Evolutionary conservation across 495 filamentous ascomycete genomes (phyloP).

Genomic region (Aspergillus sclerotiicarbonarius): DNA sequence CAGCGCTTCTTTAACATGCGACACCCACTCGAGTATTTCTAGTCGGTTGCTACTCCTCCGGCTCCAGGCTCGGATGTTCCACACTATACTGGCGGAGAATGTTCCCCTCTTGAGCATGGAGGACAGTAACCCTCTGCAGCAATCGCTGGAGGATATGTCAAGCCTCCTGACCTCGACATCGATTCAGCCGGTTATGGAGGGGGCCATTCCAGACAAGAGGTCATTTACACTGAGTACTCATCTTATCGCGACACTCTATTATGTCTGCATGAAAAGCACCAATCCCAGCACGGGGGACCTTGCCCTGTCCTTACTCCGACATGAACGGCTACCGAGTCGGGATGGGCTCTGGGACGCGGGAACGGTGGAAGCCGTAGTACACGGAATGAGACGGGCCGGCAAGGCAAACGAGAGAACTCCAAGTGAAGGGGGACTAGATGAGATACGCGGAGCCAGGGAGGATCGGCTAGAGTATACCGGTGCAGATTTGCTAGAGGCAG

Average conservation of each 20-base stretch:
- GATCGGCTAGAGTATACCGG: no score
- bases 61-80: constrained; percentile 14
- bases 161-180: no score
- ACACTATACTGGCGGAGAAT: constrained; percentile 4
- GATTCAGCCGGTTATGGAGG: no score
- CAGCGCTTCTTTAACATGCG: not conserved
- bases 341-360: constrained; percentile 26
- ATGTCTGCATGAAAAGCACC: constrained; percentile 21
- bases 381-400: not conserved
- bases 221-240: constrained; percentile 22
- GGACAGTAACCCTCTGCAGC: no score
- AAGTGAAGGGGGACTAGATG: no score
- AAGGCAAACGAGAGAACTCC: no score
- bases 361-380: constrained; percentile 8
- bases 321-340: constrained; percentile 9
- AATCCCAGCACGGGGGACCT: constrained; percentile 3
- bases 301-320: constrained; percentile 15
- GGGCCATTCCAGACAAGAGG: no score
- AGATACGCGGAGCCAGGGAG: no score
- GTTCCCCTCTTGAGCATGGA: not conserved
- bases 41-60: constrained; percentile 13
- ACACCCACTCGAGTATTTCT: not conserved
- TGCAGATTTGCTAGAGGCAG: no score
- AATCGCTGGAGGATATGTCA: no score
- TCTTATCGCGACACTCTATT: constrained; percentile 20